phyloP scores from a whole-genome alignment of 1,284 basidiomycete genomes.

The Pseudozyma hubeiensis region DNA sequence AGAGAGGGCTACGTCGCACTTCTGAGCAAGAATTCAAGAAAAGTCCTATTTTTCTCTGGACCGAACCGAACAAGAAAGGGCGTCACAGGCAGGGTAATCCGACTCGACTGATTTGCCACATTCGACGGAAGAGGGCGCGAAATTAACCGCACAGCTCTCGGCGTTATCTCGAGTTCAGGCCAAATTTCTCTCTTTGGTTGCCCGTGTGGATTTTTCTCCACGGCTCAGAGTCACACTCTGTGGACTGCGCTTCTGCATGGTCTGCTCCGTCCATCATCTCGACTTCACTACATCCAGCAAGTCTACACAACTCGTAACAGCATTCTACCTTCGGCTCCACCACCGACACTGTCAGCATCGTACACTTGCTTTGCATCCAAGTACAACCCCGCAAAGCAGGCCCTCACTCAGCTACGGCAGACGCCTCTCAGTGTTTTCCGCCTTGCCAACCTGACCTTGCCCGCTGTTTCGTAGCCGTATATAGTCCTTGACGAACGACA shows the following conservation, averaged over 20 bases:
- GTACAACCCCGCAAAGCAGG: too few species aligned
- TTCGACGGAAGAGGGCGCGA: background rate
- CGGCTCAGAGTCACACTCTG: background rate
- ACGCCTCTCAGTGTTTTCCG: too few species aligned
- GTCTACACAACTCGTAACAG: too few species aligned
- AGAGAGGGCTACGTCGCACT: background rate
- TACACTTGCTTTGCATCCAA: too few species aligned
- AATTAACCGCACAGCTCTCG: background rate
- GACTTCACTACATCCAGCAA: too few species aligned
- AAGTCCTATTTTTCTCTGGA: background rate
- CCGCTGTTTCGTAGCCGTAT: background rate
- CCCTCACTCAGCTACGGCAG: too few species aligned
- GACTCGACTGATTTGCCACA: conserved; percentile 16
- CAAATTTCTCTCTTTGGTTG: too few species aligned
- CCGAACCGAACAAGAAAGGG: background rate
- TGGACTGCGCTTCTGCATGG: too few species aligned
- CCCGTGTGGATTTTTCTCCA: background rate
- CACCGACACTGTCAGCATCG: too few species aligned
- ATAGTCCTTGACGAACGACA: background rate
- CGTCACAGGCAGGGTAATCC: background rate
- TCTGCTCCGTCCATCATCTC: too few species aligned
- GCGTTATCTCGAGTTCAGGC: background rate
- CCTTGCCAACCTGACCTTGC: background rate
- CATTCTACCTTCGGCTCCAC: too few species aligned
- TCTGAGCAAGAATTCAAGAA: background rate